Evolutionary conservation across 2,329 filamentous ascomycete species (phyloP).

Genomic region (Calonectria pauciramosa): DNA sequence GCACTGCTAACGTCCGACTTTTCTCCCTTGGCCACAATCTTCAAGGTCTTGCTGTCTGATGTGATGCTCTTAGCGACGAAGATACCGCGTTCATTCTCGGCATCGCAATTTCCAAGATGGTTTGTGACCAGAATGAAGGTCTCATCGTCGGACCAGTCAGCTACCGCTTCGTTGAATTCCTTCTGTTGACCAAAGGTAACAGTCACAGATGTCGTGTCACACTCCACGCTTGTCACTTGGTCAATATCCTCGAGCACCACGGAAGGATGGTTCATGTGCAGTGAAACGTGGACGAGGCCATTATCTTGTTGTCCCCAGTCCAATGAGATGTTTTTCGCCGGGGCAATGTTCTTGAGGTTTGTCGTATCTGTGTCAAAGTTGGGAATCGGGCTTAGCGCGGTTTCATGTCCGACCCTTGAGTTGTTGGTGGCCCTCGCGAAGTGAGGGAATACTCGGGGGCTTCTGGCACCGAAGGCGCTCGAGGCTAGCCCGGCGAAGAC

Average conservation of each 20-base stretch:
- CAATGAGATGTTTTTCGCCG: slow-evolving; percentile 28
- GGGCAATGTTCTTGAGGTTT: slow-evolving; percentile 27
- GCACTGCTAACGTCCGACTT: slow-evolving; percentile 51
- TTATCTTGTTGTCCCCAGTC: slow-evolving; percentile 23
- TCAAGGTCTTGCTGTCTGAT: slow-evolving; percentile 44
- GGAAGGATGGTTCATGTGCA: slow-evolving; percentile 34
- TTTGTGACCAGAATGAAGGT: slow-evolving; percentile 57
- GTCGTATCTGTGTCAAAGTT: slow-evolving; percentile 21
- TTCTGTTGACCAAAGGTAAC: slow-evolving; percentile 26
- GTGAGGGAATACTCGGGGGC: neutral
- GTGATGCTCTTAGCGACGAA: slow-evolving; percentile 50
- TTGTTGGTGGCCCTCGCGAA: slow-evolving; percentile 2
- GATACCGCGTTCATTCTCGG: slow-evolving; percentile 55
- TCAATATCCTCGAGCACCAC: slow-evolving; percentile 36
- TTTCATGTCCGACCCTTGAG: slow-evolving; percentile 18
- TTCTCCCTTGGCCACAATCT: slow-evolving; percentile 48
- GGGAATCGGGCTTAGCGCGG: slow-evolving; percentile 29
- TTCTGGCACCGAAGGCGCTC: neutral
- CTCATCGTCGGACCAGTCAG: slow-evolving; percentile 29
- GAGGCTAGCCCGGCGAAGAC: slow-evolving; percentile 8
- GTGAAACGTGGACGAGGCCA: slow-evolving; percentile 30
- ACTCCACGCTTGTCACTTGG: slow-evolving; percentile 26
- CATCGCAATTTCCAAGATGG: slow-evolving; percentile 57
- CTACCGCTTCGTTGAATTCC: slow-evolving; percentile 28
- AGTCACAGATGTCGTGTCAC: slow-evolving; percentile 21